phyloP scores from a whole-genome alignment of 768 basidiomycete genomes.

The Cystobasidium tubakii region DNA sequence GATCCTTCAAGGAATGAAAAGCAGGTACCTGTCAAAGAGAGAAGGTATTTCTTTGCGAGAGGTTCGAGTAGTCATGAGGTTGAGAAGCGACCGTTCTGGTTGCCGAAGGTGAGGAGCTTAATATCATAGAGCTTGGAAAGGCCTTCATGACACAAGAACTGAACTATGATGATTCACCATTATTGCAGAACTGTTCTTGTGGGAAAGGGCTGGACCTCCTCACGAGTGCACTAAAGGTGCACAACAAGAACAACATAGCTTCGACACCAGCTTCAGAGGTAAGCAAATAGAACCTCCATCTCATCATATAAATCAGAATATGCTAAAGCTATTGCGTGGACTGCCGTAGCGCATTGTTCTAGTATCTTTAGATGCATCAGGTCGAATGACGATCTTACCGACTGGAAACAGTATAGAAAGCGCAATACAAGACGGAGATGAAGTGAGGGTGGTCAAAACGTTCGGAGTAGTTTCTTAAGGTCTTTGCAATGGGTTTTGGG shows the following conservation, averaged over 20 bases:
- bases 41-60: constrained; percentile 13
- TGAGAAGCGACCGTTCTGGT: background rate
- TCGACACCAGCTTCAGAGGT: constrained; percentile 12
- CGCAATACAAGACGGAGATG: background rate
- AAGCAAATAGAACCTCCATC: background rate
- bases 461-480: background rate
- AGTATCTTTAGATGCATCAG: background rate
- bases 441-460: background rate
- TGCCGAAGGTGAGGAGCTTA: constrained; percentile 26
- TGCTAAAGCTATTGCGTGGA: too few species aligned
- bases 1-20: constrained; percentile 22
- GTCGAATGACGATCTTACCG: background rate
- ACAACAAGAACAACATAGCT: constrained; percentile 18
- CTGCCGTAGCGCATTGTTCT: background rate
- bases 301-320: too few species aligned
- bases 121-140: too few species aligned
- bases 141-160: too few species aligned
- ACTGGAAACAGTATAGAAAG: background rate
- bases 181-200: constrained; percentile 8
- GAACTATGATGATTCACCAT: too few species aligned
- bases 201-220: constrained; percentile 33
- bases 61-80: background rate
- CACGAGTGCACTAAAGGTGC: background rate
- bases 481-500: background rate
- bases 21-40: constrained; percentile 15